phyloP scores from a whole-genome alignment of 2,329 filamentous ascomycete species.

The Diplodia sapinea region DNA sequence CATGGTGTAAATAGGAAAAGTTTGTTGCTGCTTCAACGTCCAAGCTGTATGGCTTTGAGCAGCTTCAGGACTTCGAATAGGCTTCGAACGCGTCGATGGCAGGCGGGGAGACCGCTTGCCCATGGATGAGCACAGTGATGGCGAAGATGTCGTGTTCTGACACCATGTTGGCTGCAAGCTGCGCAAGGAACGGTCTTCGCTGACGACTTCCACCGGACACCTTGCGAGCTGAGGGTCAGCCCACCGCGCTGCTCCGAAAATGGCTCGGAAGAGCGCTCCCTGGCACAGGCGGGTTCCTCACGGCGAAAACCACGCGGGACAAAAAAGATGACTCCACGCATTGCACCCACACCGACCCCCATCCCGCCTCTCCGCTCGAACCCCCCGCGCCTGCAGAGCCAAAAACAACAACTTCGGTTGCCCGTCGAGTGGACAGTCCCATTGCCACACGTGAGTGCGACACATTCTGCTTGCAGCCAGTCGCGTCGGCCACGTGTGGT shows the following conservation, averaged over 20 bases:
- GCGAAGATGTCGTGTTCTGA: slow-evolving; percentile 21
- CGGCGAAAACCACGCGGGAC: not conserved
- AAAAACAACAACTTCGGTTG: slow-evolving; percentile 20
- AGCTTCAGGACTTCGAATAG: not conserved
- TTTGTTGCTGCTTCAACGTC: not conserved
- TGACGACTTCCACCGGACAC: slow-evolving; percentile 8
- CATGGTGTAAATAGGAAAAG: not conserved
- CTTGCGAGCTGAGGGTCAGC: slow-evolving; percentile 20
- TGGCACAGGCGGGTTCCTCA: not conserved
- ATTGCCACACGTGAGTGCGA: slow-evolving; percentile 19
- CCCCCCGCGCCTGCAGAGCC: slow-evolving; percentile 6
- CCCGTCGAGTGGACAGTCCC: not conserved
- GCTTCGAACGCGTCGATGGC: not conserved
- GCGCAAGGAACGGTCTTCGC: not conserved
- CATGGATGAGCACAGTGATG: not conserved
- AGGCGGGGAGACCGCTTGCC: not conserved
- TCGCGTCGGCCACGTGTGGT: slow-evolving; percentile 29
- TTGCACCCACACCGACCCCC: slow-evolving; percentile 6
- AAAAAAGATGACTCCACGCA: slow-evolving; percentile 8
- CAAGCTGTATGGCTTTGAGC: not conserved
- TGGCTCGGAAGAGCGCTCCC: slow-evolving; percentile 10
- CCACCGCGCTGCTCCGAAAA: not conserved
- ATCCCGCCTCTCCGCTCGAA: slow-evolving; percentile 5
- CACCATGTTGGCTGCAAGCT: slow-evolving; percentile 12
- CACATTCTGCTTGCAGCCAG: slow-evolving; percentile 5